These are phyloP conservation scores for Diddensiella transvaalensis DNA, from an alignment of 805 yeast genomes.

Conservation along the genomic window DNA sequence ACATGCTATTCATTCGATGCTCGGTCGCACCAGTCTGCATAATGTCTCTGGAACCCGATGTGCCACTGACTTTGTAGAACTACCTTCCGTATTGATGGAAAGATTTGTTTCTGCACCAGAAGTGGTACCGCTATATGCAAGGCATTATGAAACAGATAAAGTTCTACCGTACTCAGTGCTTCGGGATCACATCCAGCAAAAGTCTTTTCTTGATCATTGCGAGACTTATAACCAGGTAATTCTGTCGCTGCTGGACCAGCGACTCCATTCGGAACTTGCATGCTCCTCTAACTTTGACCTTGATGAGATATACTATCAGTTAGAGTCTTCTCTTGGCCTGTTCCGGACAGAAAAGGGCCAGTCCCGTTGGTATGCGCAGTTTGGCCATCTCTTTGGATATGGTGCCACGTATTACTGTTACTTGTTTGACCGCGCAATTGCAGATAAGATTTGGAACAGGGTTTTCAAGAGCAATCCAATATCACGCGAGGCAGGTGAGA, in stretches of 20 bases:
- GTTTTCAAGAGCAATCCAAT: constrained; percentile 70
- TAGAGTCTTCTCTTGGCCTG: constrained; percentile 57
- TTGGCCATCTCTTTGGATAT: constrained; percentile 89
- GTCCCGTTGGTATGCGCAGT: constrained; percentile 89
- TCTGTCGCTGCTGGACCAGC: constrained; percentile 86
- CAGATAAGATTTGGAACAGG: constrained; percentile 75
- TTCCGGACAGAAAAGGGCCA: constrained; percentile 53
- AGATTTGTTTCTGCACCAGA: constrained; percentile 79
- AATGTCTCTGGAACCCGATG: constrained; percentile 94
- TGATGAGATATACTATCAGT: constrained; percentile 57
- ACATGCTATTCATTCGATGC: constrained; percentile 97
- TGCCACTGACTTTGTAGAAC: constrained; percentile 92
- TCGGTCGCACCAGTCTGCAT: constrained; percentile 85
- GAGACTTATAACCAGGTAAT: constrained; percentile 85
- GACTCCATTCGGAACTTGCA: constrained; percentile 50
- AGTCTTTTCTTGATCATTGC: constrained; percentile 54
- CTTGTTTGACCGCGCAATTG: constrained; percentile 86
- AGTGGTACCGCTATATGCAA: constrained; percentile 69
- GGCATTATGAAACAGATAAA: constrained; percentile 64
- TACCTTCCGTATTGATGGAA: constrained; percentile 96
- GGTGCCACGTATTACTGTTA: constrained; percentile 95
- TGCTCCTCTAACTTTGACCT: constrained; percentile 45
- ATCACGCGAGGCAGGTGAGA: constrained; percentile 68
- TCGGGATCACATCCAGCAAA: constrained; percentile 48
- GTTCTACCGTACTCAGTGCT: constrained; percentile 51